phyloP scores from a whole-genome alignment of 495 filamentous ascomycete species.

The Aspergillus cristatus region DNA sequence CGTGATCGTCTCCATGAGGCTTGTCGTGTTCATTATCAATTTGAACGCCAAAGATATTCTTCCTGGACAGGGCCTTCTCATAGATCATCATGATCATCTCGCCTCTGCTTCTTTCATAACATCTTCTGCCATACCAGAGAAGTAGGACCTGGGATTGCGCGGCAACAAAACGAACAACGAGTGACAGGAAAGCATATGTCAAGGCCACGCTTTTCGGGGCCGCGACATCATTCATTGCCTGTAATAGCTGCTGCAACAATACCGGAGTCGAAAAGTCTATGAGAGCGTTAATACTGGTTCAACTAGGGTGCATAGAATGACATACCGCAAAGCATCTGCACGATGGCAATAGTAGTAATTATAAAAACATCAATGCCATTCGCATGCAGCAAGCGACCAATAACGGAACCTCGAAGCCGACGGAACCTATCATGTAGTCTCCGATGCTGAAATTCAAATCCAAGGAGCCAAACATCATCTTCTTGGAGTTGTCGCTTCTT shows the following conservation, averaged over 20 bases:
- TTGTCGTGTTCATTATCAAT: slow-evolving; percentile 8
- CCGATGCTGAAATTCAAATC: slow-evolving; percentile 67
- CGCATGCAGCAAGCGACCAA: slow-evolving; percentile 56
- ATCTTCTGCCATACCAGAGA: slow-evolving; percentile 65
- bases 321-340: slow-evolving; percentile 52
- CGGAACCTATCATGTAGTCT: slow-evolving; percentile 64
- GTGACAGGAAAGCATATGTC: slow-evolving; percentile 54
- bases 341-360: slow-evolving; percentile 46
- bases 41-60: slow-evolving; percentile 50
- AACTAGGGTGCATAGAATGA: neutral
- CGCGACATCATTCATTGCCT: slow-evolving; percentile 49
- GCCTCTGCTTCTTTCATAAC: slow-evolving; percentile 70
- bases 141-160: slow-evolving; percentile 59
- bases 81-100: slow-evolving; percentile 86
- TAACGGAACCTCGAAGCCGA: slow-evolving; percentile 59
- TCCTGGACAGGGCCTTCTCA: slow-evolving; percentile 70
- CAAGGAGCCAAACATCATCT: slow-evolving; percentile 68
- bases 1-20: neutral
- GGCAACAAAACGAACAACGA: slow-evolving; percentile 50
- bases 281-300: slow-evolving; percentile 1
- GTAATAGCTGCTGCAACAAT: slow-evolving; percentile 61
- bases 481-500: slow-evolving; percentile 56
- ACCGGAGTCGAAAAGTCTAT: slow-evolving; percentile 52
- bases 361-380: slow-evolving; percentile 70
- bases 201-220: slow-evolving; percentile 46